Evolutionary conservation across 768 basidiomycete genomes (phyloP), one percentile per base, ranked within the genome.

Genomic region (Lentinula raphanica): DNA sequence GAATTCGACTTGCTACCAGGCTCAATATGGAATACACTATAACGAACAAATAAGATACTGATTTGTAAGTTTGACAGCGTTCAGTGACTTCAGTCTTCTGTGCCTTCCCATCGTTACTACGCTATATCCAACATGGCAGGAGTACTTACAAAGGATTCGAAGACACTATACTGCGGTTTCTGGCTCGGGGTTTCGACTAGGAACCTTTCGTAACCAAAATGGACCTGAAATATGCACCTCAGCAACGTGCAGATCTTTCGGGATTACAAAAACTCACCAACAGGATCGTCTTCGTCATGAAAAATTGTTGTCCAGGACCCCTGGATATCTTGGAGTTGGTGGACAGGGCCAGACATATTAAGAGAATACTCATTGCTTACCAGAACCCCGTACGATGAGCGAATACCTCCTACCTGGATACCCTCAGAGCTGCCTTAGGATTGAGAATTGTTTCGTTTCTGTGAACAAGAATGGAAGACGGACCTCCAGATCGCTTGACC

Each of bases 351-450:
- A 17, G 6, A 13, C 25, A n/a, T 27, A n/a, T n/a, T n/a, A n/a
- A n/a, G n/a, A n/a, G n/a, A n/a, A n/a, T n/a, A n/a, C n/a, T n/a
- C n/a, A n/a, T 53, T 81, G 8, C 71, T 42, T 6, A 79, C 88
- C 6, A 89, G 65, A 1, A 84, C 75, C 17, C 88, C 87, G 66
- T 72, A 84, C 7, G 70, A 69, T 3, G 87, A 87, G 15, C 83
- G 77, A 17, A 86, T 62, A 1, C 76, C 81, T 15, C 88, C 87
- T 13, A 88, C 59, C 57, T 86, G 84, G 21, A 89, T 69, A 32
- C 79, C 86, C 36, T 82, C 77, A n/a, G 79, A 84, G 62, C 86
- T 87, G 25, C n/a, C n/a, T n/a, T n/a, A n/a, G n/a, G n/a, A n/a
- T 21, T 56, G 49, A 40, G 57, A 49, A 27, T 35, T 49, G n/a